Base-by-base conservation (phyloP, 805 yeast genomes). In the Candida ipomoeae region DNA sequence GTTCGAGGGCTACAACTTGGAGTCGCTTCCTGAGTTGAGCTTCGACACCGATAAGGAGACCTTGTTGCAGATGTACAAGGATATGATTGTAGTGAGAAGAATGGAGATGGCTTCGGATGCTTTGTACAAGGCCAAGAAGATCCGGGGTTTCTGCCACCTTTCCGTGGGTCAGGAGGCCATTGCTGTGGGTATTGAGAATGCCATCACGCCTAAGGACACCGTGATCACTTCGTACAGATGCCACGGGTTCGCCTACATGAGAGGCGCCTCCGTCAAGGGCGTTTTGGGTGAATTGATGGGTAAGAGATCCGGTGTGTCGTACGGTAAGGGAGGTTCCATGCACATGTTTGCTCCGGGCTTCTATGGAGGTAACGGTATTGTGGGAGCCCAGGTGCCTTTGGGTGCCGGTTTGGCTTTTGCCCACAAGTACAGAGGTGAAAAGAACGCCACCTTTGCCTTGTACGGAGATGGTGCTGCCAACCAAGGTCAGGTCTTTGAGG, bases 381-480 rank as follows among this genome's bases (percentile, higher is more conserved):
- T 94, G 49, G 99, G 99, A 70, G 99, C 98, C 48, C 99, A 94
- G 78, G 97, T 94, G 51, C 96, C 99, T 57, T 81, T 94, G 63
- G 99, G 99, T 69, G 89, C 97, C 49, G 99, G 99, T 63, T 79
- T 94, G 60, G 96, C 97, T n/a, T 94, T 91, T 74, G 96, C 98
- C 58, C 98, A 94, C 78, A 90, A 90, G 77, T 94, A 94, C 79
- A 83, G 81, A 69, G 83, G 83, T 66, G 90, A 89, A 65, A 64
- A 68, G 48, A 83, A 83, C 62, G 89, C 92, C 66, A 81, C 95
- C 53, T 92, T 90, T 73, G 75, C 96, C 52, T 76, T 94, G 58
- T 94, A 94, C 75, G 99, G 99, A 76, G 99, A 94, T 69, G 99
- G 99, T 82, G 99, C 99, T 48, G 85, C 98, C 57, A 94, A 94